phyloP scores from a whole-genome alignment of 192 early-diverging fungal genomes.

The Podila epigama region DNA sequence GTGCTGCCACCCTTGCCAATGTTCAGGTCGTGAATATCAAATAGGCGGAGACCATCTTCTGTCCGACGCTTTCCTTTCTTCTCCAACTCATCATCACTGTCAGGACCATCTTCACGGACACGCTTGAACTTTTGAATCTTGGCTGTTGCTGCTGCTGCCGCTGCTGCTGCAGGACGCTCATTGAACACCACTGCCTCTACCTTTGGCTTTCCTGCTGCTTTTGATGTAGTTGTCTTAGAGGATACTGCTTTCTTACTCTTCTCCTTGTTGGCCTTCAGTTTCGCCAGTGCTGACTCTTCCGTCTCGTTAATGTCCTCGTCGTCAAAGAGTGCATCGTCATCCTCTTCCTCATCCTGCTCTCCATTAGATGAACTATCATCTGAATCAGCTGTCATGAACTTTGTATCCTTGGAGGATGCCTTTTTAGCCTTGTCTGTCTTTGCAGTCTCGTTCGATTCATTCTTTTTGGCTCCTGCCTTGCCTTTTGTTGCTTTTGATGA shows the following conservation, averaged over 20 bases:
- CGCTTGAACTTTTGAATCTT: conserved; percentile 48
- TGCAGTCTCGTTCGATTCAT: background rate
- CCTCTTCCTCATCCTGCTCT: background rate
- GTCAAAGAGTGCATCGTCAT: conserved; percentile 21
- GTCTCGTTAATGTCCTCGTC: conserved; percentile 45
- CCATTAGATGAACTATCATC: background rate
- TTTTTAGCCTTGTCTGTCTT: background rate
- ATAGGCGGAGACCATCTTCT: conserved; percentile 55
- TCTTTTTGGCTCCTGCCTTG: background rate
- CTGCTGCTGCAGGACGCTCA: conserved; percentile 42
- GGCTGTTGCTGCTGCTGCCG: conserved; percentile 34
- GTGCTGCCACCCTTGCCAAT: conserved; percentile 57
- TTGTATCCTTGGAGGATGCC: background rate
- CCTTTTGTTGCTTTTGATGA: conserved; percentile 1
- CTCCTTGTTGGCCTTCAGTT: conserved; percentile 28
- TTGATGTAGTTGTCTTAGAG: background rate
- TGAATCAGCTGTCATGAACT: background rate
- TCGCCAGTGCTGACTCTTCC: conserved; percentile 33
- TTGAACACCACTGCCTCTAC: conserved; percentile 45
- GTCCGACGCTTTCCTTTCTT: conserved; percentile 46
- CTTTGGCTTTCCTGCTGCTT: conserved; percentile 21
- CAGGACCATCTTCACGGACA: conserved; percentile 20
- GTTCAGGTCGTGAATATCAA: conserved; percentile 53
- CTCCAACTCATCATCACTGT: conserved; percentile 49
- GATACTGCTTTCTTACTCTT: background rate